Base-by-base conservation (phyloP, 331 rosid species). In the Pyrus hybrid region DNA sequence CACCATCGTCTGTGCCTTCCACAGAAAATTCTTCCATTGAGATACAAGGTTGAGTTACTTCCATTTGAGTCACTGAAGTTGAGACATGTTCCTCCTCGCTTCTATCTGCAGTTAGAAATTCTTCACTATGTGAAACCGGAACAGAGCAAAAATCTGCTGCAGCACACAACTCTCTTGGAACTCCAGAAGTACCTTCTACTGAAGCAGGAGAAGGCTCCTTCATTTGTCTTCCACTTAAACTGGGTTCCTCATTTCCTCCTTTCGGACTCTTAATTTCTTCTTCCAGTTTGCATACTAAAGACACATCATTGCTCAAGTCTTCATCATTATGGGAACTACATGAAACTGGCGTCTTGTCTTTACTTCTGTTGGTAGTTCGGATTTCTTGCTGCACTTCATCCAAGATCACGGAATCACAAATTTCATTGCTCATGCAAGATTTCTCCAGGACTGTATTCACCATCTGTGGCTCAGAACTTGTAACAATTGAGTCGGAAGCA, bases 331-430 rank as follows among this genome's bases (percentile, higher is more conserved):
- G 73, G 72, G 73, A 67, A 67, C 80, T 65, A 76, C 80, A 81
- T 65, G 85, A 80, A 76, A 78, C 74, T 69, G 79, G 74, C 54
- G 30, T 71, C 51, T 16, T n/a, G 25, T 74, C 71, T 58, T 78
- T 73, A 76, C 71, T 76, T 89, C 79, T 72, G 82, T 77, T 49
- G 18, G 85, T 26, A 79, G 84, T 62, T 71, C 61, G 86, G 75
- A 71, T 57, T 77, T 79, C 88, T 76, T 71, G 82, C 73, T 75
- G 80, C 76, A 78, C 70, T 61, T 83, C 80, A 73, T 76, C 81
- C 76, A 76, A 70, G 54, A 57, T 69, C 68, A 76, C 13, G 71
- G 63, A 43, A 70, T 75, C 70, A 56, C 66, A 77, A 67, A 69
- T 67, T 70, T 80, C 72, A 63, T 25, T 57, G 67, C 63, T 73